These are phyloP conservation scores for Ochetophila trinervis DNA, from an alignment of 306 rosid genomes.

Conservation along the genomic window DNA sequence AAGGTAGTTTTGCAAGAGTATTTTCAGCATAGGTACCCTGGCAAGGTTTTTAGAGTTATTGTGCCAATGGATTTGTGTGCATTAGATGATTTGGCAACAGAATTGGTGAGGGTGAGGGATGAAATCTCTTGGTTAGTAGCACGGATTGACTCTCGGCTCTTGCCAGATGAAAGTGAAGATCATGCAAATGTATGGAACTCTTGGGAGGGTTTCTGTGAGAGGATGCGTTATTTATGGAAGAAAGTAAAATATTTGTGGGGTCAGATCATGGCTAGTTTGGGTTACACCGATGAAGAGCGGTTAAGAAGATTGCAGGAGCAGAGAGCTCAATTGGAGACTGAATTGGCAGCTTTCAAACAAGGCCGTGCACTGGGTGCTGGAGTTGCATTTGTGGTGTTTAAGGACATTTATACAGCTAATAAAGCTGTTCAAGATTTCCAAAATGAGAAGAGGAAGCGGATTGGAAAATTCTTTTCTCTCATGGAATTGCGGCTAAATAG, in stretches of 20 bases:
- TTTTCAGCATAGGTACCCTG: conserved; percentile 84
- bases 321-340: conserved; percentile 85
- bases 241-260: conserved; percentile 36
- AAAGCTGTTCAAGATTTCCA: conserved; percentile 93
- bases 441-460: conserved; percentile 73
- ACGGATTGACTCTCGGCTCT: conserved; percentile 63
- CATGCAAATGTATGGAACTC: conserved; percentile 19
- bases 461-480: conserved; percentile 83
- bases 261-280: conserved; percentile 48
- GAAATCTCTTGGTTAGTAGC: conserved; percentile 81
- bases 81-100: conserved; percentile 75
- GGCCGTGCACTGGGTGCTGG: conserved; percentile 85
- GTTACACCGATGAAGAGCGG: conserved; percentile 70
- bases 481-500: conserved; percentile 72
- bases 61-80: conserved; percentile 93
- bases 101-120: conserved; percentile 64
- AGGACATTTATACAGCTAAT: conserved; percentile 83
- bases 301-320: conserved; percentile 66
- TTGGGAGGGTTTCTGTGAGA: conserved; percentile 31
- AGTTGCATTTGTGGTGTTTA: conserved; percentile 86
- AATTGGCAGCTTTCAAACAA: conserved; percentile 78
- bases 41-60: conserved; percentile 76
- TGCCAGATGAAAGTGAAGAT: conserved; percentile 47
- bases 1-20: conserved; percentile 66
- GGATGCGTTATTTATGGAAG: conserved; percentile 37